Evolutionary conservation across 306 rosid genomes (phyloP).

Genomic region (Trifolium subterraneum): DNA sequence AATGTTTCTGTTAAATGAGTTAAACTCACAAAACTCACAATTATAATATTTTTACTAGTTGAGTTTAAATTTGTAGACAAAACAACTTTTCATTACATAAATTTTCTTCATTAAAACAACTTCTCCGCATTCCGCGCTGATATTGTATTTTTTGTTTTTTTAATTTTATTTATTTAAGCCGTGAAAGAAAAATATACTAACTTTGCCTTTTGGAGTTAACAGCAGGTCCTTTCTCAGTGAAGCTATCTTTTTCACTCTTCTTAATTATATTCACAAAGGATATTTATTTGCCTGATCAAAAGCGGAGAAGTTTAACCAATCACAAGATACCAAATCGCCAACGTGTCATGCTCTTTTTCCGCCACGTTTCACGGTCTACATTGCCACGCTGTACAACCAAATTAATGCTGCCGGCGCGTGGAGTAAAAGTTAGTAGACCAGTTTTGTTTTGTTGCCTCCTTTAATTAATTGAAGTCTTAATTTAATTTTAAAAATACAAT

Average conservation of each 20-base stretch:
- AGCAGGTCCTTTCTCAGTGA: not conserved
- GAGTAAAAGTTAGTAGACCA: conserved; percentile 19
- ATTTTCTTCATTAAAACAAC: not conserved
- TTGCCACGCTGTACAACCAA: conserved; percentile 54
- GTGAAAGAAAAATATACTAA: not conserved
- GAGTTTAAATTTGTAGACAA: too few relatives aligned
- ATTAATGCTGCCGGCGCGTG: conserved; percentile 56
- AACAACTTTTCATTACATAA: too few relatives aligned
- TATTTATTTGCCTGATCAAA: conserved; percentile 44
- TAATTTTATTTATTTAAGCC: not conserved
- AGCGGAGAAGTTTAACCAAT: conserved; percentile 44
- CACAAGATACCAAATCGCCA: conserved; percentile 55
- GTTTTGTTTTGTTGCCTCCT: conserved; percentile 34
- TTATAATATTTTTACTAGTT: too few relatives aligned
- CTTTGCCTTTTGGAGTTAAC: conserved; percentile 37
- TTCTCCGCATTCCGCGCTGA: conserved; percentile 38
- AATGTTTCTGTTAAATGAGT: too few relatives aligned
- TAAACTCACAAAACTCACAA: too few relatives aligned
- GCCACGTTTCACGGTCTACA: conserved; percentile 53
- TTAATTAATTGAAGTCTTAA: not conserved
- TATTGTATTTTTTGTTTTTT: conserved; percentile 2
- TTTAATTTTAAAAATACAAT: not conserved
- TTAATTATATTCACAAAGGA: conserved; percentile 33
- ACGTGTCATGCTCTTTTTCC: conserved; percentile 39
- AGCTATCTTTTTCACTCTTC: not conserved